These are phyloP conservation scores for Gaertneriomyces semiglobifer DNA, from an alignment of 192 early-diverging fungal genomes.

Conservation along the genomic window DNA sequence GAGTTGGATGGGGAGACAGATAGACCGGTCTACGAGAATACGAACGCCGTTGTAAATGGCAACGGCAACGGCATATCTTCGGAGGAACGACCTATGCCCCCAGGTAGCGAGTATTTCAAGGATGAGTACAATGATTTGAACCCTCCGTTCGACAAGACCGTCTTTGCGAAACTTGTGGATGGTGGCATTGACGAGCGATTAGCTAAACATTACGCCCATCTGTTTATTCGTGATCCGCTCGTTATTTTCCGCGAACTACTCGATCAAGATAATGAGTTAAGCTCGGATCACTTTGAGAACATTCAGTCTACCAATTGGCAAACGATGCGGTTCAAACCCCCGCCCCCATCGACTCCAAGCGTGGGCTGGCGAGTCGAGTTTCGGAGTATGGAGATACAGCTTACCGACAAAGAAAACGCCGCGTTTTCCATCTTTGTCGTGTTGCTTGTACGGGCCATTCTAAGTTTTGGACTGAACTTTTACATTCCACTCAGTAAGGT, in stretches of 20 bases:
- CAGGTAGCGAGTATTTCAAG: constrained; percentile 54
- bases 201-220: constrained; percentile 87
- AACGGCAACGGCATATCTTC: not conserved
- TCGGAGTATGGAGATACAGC: constrained; percentile 92
- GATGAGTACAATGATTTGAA: constrained; percentile 90
- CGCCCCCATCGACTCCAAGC: constrained; percentile 73
- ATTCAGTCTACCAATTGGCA: constrained; percentile 99
- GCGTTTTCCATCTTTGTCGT: constrained; percentile 94
- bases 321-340: constrained; percentile 98
- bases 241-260: constrained; percentile 91
- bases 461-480: constrained; percentile 87
- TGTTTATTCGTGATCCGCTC: constrained; percentile 98
- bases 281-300: constrained; percentile 97
- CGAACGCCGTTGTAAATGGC: not conserved
- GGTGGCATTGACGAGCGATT: constrained; percentile 83
- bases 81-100: not conserved
- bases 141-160: constrained; percentile 75
- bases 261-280: constrained; percentile 76
- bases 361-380: constrained; percentile 99
- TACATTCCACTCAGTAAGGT: constrained; percentile 96
- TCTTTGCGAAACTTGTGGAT: constrained; percentile 67
- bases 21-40: too few species aligned
- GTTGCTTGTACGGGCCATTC: constrained; percentile 80
- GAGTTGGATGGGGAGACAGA: not conserved
- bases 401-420: constrained; percentile 96